Percentiles rank a stretch among this genome's conserved stretches.
Evolutionary conservation across 306 rosid species (phyloP).

Genomic region (Dicorynia guianensis): DNA sequence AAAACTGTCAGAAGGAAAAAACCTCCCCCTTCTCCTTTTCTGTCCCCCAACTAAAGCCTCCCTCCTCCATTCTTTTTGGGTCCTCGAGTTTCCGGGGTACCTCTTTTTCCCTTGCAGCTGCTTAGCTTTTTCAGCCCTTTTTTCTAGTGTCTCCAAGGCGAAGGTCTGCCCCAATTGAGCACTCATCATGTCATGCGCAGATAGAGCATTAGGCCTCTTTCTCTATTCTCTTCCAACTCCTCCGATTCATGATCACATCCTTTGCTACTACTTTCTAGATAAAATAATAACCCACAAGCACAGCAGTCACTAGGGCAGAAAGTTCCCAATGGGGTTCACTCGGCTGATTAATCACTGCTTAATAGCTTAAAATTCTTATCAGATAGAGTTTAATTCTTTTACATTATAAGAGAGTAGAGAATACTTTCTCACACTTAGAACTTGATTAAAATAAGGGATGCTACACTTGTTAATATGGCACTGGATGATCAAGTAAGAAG

Average conservation of each 20-base stretch:
- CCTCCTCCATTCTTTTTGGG: conserved; percentile 59
- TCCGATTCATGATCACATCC: conserved; percentile 20
- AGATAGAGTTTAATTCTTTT: too few relatives aligned
- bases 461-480: too few relatives aligned
- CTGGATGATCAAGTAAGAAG: too few relatives aligned
- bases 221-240: not conserved
- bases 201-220: conserved; percentile 6
- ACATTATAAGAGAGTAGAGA: too few relatives aligned
- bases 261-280: too few relatives aligned
- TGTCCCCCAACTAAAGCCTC: conserved; percentile 19
- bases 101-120: conserved; percentile 32
- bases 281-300: too few relatives aligned
- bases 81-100: conserved; percentile 39
- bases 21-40: conserved; percentile 39
- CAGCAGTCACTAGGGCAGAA: too few relatives aligned
- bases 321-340: not conserved
- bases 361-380: not conserved
- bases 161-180: conserved; percentile 42
- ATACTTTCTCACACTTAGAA: too few relatives aligned
- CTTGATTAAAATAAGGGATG: too few relatives aligned
- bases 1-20: conserved; percentile 45
- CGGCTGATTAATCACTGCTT: not conserved
- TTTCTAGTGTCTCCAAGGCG: conserved; percentile 23
- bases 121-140: conserved; percentile 17
- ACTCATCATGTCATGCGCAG: conserved; percentile 44